Conservation (phyloP, 495 filamentous ascomycete genomes). For the Elasticomyces elasticus region DNA sequence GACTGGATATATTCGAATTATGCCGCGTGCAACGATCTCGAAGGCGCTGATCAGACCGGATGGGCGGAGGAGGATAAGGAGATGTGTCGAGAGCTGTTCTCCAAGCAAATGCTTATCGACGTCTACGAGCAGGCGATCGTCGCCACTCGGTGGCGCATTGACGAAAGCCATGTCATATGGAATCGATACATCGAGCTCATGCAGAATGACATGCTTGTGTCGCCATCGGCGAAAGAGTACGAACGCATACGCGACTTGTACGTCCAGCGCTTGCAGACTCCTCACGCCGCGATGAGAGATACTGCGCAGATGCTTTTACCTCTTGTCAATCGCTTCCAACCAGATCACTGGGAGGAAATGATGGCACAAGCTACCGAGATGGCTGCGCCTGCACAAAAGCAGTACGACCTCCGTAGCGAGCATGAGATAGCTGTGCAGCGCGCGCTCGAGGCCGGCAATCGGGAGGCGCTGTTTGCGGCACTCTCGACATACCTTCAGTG, state of each 20-base stretch:
- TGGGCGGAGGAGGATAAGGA: constrained; percentile 71
- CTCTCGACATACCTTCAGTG: constrained; percentile 72
- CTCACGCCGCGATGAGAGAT: constrained; percentile 75
- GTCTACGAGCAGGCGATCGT: constrained; percentile 72
- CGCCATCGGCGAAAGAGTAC: constrained; percentile 48
- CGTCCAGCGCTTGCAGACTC: constrained; percentile 60
- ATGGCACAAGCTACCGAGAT: constrained; percentile 62
- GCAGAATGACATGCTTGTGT: constrained; percentile 50
- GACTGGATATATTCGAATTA: constrained; percentile 76
- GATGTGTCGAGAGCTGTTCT: constrained; percentile 69
- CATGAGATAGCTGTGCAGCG: constrained; percentile 59
- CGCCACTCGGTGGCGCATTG: constrained; percentile 68
- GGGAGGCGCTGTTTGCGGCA: constrained; percentile 44
- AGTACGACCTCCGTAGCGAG: constrained; percentile 57
- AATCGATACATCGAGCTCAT: constrained; percentile 59
- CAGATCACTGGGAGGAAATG: constrained; percentile 61
- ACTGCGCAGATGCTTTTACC: constrained; percentile 75
- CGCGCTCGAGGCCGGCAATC: constrained; percentile 49
- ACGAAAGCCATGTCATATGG: constrained; percentile 85
- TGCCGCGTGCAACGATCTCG: constrained; percentile 38
- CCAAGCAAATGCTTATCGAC: constrained; percentile 59
- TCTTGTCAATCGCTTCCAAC: constrained; percentile 71
- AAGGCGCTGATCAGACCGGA: constrained; percentile 17
- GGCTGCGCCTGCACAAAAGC: constrained; percentile 57
- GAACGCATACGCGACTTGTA: constrained; percentile 60